A percentile compares a stretch with the other conserved stretches of the same genome.
These are phyloP conservation scores for Psidium guajava DNA, from an alignment of 345 rosid species.

Conservation along the genomic window DNA sequence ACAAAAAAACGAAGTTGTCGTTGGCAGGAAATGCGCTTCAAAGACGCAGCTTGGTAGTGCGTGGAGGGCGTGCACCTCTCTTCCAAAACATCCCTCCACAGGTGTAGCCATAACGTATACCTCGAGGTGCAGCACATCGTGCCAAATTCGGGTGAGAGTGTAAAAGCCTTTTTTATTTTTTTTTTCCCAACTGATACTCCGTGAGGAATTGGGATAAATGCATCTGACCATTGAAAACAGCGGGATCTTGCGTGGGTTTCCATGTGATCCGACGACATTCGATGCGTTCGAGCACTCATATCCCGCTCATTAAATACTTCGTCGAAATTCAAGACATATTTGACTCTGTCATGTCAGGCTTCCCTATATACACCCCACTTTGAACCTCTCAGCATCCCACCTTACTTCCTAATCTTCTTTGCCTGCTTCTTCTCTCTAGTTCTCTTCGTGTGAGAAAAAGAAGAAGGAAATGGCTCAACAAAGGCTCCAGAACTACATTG, in stretches of 20 bases:
- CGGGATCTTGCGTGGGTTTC: not conserved
- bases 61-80: not conserved
- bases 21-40: not conserved
- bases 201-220: not conserved
- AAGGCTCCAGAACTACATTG: not conserved
- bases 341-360: not conserved
- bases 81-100: not conserved
- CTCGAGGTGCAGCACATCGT: not conserved
- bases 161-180: not conserved
- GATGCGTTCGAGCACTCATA: not conserved
- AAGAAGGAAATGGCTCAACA: not conserved
- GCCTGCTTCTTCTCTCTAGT: not conserved
- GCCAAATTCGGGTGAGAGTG: not conserved
- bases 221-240: no score
- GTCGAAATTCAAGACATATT: not conserved
- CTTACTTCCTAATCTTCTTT: not conserved
- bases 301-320: not conserved
- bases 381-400: not conserved
- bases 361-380: not conserved
- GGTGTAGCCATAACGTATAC: not conserved
- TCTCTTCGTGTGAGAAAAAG: not conserved
- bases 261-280: not conserved
- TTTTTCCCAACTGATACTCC: not conserved
- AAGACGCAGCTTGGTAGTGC: not conserved
- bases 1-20: not conserved